These are phyloP conservation scores for Neurospora tetraspora DNA, from an alignment of 495 filamentous ascomycete species.

Conservation along the genomic window DNA sequence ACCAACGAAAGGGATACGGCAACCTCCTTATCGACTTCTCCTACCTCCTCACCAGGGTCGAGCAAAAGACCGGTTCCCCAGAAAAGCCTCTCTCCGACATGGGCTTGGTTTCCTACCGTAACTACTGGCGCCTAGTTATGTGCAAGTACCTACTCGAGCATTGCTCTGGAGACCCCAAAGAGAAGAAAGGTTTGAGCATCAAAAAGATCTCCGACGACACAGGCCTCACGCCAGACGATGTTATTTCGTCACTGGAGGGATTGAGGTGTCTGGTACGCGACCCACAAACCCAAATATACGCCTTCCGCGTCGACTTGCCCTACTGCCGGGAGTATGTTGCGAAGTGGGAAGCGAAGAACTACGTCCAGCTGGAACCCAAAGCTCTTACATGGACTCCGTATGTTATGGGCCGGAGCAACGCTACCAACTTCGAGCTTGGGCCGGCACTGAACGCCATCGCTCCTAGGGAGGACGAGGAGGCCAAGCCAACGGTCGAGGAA, in stretches of 20 bases:
- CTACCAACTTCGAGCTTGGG: conserved; percentile 74
- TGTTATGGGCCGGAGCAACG: conserved; percentile 81
- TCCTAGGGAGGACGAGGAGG: conserved; percentile 63
- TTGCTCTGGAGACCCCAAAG: conserved; percentile 28
- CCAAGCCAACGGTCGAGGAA: conserved; percentile 26
- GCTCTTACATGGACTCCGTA: conserved; percentile 94
- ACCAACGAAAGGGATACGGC: conserved; percentile 94
- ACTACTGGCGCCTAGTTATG: conserved; percentile 86
- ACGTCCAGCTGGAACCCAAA: conserved; percentile 73
- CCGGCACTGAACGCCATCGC: conserved; percentile 81
- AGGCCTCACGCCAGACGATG: conserved; percentile 92
- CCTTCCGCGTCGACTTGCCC: conserved; percentile 69
- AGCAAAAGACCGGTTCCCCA: conserved; percentile 89
- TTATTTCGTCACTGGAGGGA: conserved; percentile 84
- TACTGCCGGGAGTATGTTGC: conserved; percentile 78
- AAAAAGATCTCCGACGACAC: conserved; percentile 79
- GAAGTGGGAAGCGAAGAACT: conserved; percentile 77
- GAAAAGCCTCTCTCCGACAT: conserved; percentile 98
- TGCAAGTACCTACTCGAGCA: conserved; percentile 60
- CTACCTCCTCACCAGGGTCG: conserved; percentile 85
- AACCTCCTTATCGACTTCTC: conserved; percentile 97
- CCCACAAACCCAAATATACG: conserved; percentile 78
- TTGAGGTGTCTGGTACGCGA: conserved; percentile 82
- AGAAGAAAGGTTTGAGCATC: conserved; percentile 61
- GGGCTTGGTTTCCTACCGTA: conserved; percentile 92